Evolutionary conservation across 83 land plant genomes (phyloP), one percentile per base, ranked within the genome.

Genomic region (Larix sibirica): DNA sequence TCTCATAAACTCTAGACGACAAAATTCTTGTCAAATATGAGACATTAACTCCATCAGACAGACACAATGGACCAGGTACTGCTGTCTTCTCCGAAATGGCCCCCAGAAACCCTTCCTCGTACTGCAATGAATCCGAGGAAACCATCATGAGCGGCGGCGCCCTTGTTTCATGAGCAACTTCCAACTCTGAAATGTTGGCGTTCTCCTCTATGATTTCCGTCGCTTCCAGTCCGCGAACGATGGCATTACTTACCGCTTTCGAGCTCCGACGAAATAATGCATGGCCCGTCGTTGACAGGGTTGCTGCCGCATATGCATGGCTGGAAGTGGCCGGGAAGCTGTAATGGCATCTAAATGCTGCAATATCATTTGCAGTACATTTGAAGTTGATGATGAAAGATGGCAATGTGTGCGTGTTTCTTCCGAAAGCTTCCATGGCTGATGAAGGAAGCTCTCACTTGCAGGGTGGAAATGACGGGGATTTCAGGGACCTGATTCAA

Each of bases 1-100:
- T 95, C 70, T 96, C 99, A 66, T 95, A 96, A 14, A 95, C 99
- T 81, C 84, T 95, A 20, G 99, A 89, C 1, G 95, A 81, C 33
- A 96, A 65, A 21, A 95, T 95, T 62, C 83, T 81, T 17, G 95
- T 96, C 88, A 96, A 65, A 80, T 96, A 95, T 2, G 77, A 78
- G 85, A 92, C 69, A 8, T 62, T 86, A 5, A 17, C 74, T 1
- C 31, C 68, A 3, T 36, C 69, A 42, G 66, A 77, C 13, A 58
- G 64, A 4, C 13, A 80, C 26, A 12, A 62, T 1, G 79, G 84
- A 16, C 17, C 84, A 20, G n/a, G 2, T 62, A 21, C 33, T 3
- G 31, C 33, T 3, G 90, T 81, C 70, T 64, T 77, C 28, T 91
- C 88, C 13, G 97, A 86, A 12, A 90, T 79, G 0, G 88, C 92